A percentile compares a stretch with the other conserved stretches of the same genome.
Conservation (phyloP, 1,139 yeast species). For the Hemisphaericaspora xylofermentans region DNA sequence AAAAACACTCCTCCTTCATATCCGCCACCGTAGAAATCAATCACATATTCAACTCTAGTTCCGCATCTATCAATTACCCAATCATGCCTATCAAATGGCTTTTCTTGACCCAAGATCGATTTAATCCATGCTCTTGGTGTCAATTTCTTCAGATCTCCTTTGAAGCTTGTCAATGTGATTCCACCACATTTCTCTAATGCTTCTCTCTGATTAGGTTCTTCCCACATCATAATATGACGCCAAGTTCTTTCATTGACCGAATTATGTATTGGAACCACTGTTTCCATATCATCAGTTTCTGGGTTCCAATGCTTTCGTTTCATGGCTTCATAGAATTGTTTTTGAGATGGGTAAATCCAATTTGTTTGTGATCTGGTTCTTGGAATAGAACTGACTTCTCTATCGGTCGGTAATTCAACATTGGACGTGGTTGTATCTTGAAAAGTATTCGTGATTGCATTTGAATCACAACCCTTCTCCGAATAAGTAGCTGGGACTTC, state of each 20-base stretch:
- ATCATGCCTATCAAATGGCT: constrained; percentile 95
- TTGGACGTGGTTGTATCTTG: constrained; percentile 26
- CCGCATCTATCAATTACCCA: constrained; percentile 94
- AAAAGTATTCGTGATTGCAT: constrained; percentile 22
- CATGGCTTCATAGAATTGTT: constrained; percentile 95
- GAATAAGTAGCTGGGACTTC: constrained; percentile 29
- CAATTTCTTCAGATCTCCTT: constrained; percentile 80
- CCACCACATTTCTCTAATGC: constrained; percentile 66
- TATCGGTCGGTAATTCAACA: constrained; percentile 55
- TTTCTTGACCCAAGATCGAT: constrained; percentile 60
- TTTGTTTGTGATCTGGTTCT: constrained; percentile 61
- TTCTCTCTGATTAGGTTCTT: constrained; percentile 57
- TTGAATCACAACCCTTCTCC: constrained; percentile 47
- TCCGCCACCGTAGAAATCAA: constrained; percentile 81
- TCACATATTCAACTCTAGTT: constrained; percentile 77
- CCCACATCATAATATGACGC: constrained; percentile 86
- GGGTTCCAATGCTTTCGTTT: constrained; percentile 87
- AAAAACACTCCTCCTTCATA: constrained; percentile 66
- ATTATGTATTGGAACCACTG: constrained; percentile 92
- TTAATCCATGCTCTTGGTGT: constrained; percentile 90
- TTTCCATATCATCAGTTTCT: constrained; percentile 74
- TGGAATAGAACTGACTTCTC: constrained; percentile 85
- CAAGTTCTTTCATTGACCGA: constrained; percentile 93
- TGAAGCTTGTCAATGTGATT: constrained; percentile 77
- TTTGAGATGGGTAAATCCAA: constrained; percentile 96